Evolutionary conservation across 805 yeast species (phyloP).

Genomic region (Cyberlindnera nakhonratchasimensis): DNA sequence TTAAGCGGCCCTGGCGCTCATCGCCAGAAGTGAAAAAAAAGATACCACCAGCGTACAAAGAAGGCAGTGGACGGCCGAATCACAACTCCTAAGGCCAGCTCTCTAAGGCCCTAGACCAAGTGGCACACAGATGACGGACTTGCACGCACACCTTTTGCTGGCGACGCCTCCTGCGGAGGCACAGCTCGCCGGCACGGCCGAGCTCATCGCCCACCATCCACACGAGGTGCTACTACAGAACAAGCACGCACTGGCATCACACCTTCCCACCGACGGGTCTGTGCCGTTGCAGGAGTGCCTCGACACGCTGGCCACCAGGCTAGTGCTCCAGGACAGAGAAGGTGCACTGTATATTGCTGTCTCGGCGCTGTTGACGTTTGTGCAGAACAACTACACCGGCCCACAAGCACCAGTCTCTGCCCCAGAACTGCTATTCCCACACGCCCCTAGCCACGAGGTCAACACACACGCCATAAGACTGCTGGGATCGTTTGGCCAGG

Average conservation of each 20-base stretch:
- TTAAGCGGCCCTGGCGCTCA: conserved; percentile 1
- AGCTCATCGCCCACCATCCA: conserved; percentile 7
- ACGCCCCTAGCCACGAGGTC: conserved; percentile 13
- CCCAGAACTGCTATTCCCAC: conserved; percentile 28
- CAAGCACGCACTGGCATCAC: conserved; percentile 1
- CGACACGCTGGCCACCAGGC: conserved; percentile 1
- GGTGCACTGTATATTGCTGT: conserved; percentile 36
- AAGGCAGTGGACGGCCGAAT: no score
- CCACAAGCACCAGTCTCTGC: conserved; percentile 51
- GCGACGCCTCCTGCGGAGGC: conserved; percentile 12
- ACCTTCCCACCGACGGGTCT: conserved; percentile 5
- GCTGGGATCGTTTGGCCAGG: conserved; percentile 61
- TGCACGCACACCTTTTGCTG: conserved; percentile 13
- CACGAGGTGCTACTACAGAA: conserved; percentile 9
- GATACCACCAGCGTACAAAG: not conserved
- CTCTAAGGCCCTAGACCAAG: not conserved
- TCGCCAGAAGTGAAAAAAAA: not conserved
- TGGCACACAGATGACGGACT: not conserved
- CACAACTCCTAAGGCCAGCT: not conserved
- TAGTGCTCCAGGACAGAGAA: conserved; percentile 13
- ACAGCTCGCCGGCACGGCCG: conserved; percentile 8
- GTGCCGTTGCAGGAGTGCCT: conserved; percentile 10
- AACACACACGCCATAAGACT: conserved; percentile 32
- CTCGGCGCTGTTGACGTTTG: conserved; percentile 60
- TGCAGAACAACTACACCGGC: conserved; percentile 81